A percentile compares a stretch with the other conserved stretches of the same genome.
Conservation (phyloP, 2,329 filamentous ascomycete genomes). For the Immersiporthe knoxdaviesiana region DNA sequence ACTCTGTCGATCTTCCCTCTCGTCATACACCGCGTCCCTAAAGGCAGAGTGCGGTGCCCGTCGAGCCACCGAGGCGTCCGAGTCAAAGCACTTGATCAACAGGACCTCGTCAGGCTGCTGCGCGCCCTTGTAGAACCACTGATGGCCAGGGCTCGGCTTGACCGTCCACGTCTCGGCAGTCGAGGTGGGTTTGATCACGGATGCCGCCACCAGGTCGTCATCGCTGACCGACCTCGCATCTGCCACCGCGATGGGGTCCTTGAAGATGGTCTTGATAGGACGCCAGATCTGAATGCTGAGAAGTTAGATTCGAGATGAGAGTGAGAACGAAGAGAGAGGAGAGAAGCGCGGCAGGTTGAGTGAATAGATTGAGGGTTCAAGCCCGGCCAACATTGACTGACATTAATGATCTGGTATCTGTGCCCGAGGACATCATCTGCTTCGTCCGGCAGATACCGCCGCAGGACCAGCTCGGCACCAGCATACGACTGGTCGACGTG, state of each 20-base stretch:
- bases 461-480: constrained; percentile 34
- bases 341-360: too few species aligned
- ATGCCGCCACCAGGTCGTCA: constrained; percentile 43
- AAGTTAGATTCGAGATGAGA: too few species aligned
- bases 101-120: constrained; percentile 58
- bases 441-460: constrained; percentile 32
- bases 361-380: too few species aligned
- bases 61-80: constrained; percentile 39
- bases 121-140: constrained; percentile 56
- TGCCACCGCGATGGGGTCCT: constrained; percentile 47
- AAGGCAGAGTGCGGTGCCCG: constrained; percentile 36
- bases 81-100: constrained; percentile 66
- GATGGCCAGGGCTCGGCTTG: constrained; percentile 12
- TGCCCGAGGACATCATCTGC: constrained; percentile 34
- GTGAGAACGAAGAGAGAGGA: neutral
- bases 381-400: neutral
- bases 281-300: constrained; percentile 45
- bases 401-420: constrained; percentile 47
- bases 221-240: constrained; percentile 44
- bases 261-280: constrained; percentile 50
- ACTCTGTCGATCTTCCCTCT: constrained; percentile 37
- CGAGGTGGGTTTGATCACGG: constrained; percentile 40
- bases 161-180: constrained; percentile 21
- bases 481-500: constrained; percentile 49
- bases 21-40: constrained; percentile 35